Base-by-base conservation (phyloP, 2,329 filamentous ascomycete genomes). In the Coccinonectria pachysandricola region DNA sequence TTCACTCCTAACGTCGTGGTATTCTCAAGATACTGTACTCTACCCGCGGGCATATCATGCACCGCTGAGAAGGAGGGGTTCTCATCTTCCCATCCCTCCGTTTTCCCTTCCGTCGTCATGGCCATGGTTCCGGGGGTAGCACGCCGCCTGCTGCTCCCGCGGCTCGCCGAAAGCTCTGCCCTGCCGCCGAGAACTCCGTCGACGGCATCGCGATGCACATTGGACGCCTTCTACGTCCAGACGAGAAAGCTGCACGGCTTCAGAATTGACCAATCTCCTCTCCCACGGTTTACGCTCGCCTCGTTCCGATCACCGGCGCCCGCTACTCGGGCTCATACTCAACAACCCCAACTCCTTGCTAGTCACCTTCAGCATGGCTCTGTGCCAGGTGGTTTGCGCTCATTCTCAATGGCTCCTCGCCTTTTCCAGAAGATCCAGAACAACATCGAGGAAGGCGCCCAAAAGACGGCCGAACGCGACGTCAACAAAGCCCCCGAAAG, bases 51-150 rank as follows among this genome's bases (percentile, higher is more conserved):
- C n/a, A n/a, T 7, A 54, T 43, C 36, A 53, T 52, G 49, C 43
- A 38, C 35, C 39, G 36, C 34, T 41, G 31, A 39, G 36, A 39
- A 27, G 35, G 26, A 31, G n/a, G n/a, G n/a, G n/a, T n/a, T n/a
- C n/a, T n/a, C n/a, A n/a, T n/a, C n/a, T n/a, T n/a, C n/a, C n/a
- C n/a, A n/a, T n/a, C n/a, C n/a, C n/a, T n/a, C n/a, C n/a, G n/a
- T n/a, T n/a, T 10, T 19, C 17, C 17, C 17, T 10, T 19, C 17
- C 17, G 10, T 19, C 17, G 35, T 43, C 35, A 42, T 47, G 46
- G 59, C 43, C 41, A 68, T 68, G 64, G 59, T 57, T 50, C 57
- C 60, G 54, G 62, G 59, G 52, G 56, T 57, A 47, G 54, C 63
- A 45, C 64, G 62, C 43, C 60, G 59, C 46, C 55, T 56, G 53